A percentile compares a stretch with the other conserved stretches of the same genome.
Evolutionary conservation across 345 rosid species (phyloP).

Genomic region (Capsella bursapastoris): DNA sequence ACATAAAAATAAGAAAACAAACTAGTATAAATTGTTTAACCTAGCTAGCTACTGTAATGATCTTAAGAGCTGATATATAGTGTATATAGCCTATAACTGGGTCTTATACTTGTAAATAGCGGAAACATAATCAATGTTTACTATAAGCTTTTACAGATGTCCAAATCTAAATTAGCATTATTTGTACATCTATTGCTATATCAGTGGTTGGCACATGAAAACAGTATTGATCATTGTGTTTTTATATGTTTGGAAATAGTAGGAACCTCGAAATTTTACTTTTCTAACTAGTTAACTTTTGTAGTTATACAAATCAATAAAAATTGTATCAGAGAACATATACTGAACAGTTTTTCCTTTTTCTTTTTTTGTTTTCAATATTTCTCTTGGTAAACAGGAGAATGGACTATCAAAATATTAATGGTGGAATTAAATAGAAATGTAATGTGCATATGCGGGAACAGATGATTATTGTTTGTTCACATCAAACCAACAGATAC

Average conservation of each 20-base stretch:
- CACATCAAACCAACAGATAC: slow-evolving; percentile 16
- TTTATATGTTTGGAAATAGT: slow-evolving; percentile 29
- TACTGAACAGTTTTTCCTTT: slow-evolving; percentile 16
- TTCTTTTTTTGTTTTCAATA: not conserved
- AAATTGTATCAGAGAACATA: slow-evolving; percentile 19
- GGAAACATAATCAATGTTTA: slow-evolving; percentile 2
- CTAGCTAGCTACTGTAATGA: not conserved
- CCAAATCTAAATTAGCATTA: slow-evolving; percentile 6
- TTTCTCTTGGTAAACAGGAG: slow-evolving; percentile 25
- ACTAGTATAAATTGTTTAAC: not conserved
- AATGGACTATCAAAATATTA: slow-evolving; percentile 37
- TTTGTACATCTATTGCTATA: slow-evolving; percentile 13
- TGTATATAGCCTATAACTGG: slow-evolving; percentile 1
- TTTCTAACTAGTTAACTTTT: slow-evolving; percentile 19
- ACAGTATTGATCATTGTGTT: slow-evolving; percentile 10
- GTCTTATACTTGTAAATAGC: slow-evolving; percentile 27
- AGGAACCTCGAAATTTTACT: slow-evolving; percentile 7
- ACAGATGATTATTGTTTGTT: slow-evolving; percentile 34
- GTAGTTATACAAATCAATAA: not conserved
- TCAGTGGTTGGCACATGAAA: slow-evolving; percentile 38
- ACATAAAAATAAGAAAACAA: not conserved
- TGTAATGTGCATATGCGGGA: slow-evolving; percentile 24
- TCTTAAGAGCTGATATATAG: not conserved
- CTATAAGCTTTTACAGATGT: slow-evolving; percentile 16
- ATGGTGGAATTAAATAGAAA: slow-evolving; percentile 25